A percentile compares a stretch with the other conserved stretches of the same genome.
Evolutionary conservation across 441 rosid species (phyloP).

Genomic region (Gossypium armourianum): DNA sequence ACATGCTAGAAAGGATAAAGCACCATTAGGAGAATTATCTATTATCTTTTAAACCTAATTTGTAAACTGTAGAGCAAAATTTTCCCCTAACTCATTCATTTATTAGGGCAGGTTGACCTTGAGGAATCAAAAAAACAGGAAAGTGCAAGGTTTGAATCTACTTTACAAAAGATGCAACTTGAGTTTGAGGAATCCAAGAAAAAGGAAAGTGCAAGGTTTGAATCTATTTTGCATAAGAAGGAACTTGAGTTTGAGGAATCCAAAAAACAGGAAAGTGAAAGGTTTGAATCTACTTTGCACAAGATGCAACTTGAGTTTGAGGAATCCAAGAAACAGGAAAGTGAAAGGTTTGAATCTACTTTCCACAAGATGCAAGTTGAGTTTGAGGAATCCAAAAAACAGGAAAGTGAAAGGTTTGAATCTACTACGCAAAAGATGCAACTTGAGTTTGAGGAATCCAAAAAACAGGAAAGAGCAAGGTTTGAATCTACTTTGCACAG

Average conservation of each 20-base stretch:
- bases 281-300: background rate
- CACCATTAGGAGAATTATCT: background rate
- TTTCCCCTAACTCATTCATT: slow-evolving; percentile 15
- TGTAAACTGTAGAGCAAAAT: background rate
- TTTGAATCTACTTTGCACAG: background rate
- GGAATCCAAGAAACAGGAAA: slow-evolving; percentile 40
- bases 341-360: background rate
- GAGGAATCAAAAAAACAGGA: slow-evolving; percentile 14
- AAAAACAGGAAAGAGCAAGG: background rate
- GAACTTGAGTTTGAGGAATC: slow-evolving; percentile 27
- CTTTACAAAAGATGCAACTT: slow-evolving; percentile 6
- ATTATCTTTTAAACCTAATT: background rate
- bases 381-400: slow-evolving; percentile 54
- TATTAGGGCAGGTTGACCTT: slow-evolving; percentile 39
- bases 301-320: slow-evolving; percentile 43
- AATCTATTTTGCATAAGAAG: slow-evolving; percentile 56
- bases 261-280: background rate
- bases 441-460: slow-evolving; percentile 23
- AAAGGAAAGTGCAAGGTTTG: slow-evolving; percentile 56
- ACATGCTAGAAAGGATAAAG: background rate
- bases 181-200: slow-evolving; percentile 59
- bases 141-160: background rate
- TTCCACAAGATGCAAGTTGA: slow-evolving; percentile 34
- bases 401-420: slow-evolving; percentile 59
- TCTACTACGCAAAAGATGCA: slow-evolving; percentile 57